Conservation (phyloP, 352 stramenopile species). For the Globisporangium splendens region DNA sequence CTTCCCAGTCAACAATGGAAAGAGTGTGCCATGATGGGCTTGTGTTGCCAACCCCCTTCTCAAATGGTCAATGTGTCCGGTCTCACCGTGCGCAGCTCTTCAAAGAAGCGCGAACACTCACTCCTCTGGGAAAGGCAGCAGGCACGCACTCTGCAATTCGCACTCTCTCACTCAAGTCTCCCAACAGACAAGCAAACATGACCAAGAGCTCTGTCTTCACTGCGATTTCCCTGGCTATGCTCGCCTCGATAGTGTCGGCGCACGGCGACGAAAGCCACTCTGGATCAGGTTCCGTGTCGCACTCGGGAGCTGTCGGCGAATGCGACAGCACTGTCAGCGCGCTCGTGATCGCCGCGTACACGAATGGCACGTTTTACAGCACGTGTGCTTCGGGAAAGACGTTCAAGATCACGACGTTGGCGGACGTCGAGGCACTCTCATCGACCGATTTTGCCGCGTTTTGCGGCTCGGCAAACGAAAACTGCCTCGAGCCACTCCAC, state of each 20-base stretch:
- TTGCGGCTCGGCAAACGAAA: slow-evolving; percentile 37
- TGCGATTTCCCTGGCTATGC: slow-evolving; percentile 18
- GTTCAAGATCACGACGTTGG: slow-evolving; percentile 44
- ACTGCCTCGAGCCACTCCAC: slow-evolving; percentile 54
- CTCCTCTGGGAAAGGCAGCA: too few relatives aligned
- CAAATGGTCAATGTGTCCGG: too few relatives aligned
- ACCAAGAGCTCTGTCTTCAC: slow-evolving; percentile 13
- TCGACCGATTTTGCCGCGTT: slow-evolving; percentile 41
- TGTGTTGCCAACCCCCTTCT: too few relatives aligned
- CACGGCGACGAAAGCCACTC: slow-evolving; percentile 8
- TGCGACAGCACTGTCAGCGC: slow-evolving; percentile 35
- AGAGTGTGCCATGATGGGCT: too few relatives aligned
- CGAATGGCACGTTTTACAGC: slow-evolving; percentile 49
- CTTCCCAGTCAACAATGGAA: too few relatives aligned
- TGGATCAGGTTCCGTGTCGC: neutral
- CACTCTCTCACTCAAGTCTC: slow-evolving; percentile 9
- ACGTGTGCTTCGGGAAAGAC: slow-evolving; percentile 40
- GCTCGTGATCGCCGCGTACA: slow-evolving; percentile 29
- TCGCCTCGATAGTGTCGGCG: slow-evolving; percentile 14
- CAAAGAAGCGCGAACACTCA: too few relatives aligned
- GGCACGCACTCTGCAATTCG: slow-evolving; percentile 10
- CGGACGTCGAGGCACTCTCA: slow-evolving; percentile 48
- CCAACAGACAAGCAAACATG: slow-evolving; percentile 8
- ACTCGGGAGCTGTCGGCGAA: slow-evolving; percentile 1
- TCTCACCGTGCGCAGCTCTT: too few relatives aligned